phyloP scores from a whole-genome alignment of 208 protist species.

The Leishmania guyanensis region DNA sequence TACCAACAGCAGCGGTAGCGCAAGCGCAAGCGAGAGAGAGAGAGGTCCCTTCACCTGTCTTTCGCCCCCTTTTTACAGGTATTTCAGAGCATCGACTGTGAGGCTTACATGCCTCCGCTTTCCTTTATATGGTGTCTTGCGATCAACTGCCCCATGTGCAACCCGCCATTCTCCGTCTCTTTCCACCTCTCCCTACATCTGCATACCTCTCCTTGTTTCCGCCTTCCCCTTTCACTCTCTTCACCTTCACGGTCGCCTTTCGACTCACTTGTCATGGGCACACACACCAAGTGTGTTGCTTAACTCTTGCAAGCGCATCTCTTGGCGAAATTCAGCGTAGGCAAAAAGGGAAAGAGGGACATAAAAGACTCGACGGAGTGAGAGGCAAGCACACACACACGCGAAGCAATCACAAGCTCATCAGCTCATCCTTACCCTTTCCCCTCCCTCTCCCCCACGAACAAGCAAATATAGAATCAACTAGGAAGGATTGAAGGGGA shows the following conservation, averaged over 20 bases:
- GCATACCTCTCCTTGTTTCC: neutral
- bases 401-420: neutral
- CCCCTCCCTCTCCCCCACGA: neutral
- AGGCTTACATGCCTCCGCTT: neutral
- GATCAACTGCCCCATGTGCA: neutral
- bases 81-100: neutral
- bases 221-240: neutral
- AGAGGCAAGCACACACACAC: neutral
- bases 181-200: neutral
- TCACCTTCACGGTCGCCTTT: neutral
- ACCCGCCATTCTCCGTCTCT: neutral
- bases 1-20: neutral
- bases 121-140: neutral
- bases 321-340: neutral
- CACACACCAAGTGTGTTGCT: neutral
- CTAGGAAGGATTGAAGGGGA: neutral
- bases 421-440: neutral
- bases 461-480: neutral
- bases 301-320: neutral
- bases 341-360: neutral
- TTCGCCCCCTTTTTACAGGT: neutral
- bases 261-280: neutral
- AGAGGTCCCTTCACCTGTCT: neutral
- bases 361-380: neutral
- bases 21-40: neutral